phyloP scores from a whole-genome alignment of 2,329 filamentous ascomycete genomes.

The Xylariales sp. region DNA sequence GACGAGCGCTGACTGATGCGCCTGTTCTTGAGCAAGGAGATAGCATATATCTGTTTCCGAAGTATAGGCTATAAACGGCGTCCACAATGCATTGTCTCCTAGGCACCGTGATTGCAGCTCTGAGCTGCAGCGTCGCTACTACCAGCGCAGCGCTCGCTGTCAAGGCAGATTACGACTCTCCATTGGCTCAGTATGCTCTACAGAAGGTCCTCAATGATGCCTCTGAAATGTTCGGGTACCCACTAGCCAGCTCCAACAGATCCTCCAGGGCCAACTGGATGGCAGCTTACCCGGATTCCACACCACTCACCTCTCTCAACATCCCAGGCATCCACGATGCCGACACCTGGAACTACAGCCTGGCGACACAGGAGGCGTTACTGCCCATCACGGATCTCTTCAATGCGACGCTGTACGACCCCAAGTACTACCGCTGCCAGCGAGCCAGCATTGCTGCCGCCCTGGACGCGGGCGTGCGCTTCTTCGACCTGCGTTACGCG shows the following conservation, averaged over 20 bases:
- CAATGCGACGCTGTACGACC: slow-evolving; percentile 20
- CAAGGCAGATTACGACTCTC: no score
- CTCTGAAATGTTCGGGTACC: slow-evolving; percentile 35
- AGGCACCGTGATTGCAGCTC: no score
- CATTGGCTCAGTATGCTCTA: slow-evolving; percentile 33
- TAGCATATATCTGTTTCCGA: no score
- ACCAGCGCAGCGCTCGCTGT: no score
- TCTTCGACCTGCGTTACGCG: slow-evolving; percentile 46
- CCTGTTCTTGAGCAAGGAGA: no score
- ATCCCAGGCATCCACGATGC: slow-evolving; percentile 47
- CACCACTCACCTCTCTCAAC: slow-evolving; percentile 39
- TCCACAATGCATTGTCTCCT: no score
- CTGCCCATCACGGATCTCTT: slow-evolving; percentile 33
- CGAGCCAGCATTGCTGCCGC: slow-evolving; percentile 27
- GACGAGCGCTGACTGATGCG: no score
- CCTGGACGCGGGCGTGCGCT: slow-evolving; percentile 41
- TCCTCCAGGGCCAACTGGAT: slow-evolving; percentile 35
- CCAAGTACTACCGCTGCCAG: slow-evolving; percentile 38
- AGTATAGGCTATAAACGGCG: no score
- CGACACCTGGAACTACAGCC: slow-evolving; percentile 46
- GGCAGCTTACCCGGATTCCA: slow-evolving; percentile 35
- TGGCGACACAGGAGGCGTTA: slow-evolving; percentile 34
- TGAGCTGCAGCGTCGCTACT: no score
- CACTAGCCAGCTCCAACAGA: slow-evolving; percentile 8
- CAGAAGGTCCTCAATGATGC: slow-evolving; percentile 36